Base-by-base conservation (phyloP, 73 alveolate species). In the Blepharisma stoltei region DNA sequence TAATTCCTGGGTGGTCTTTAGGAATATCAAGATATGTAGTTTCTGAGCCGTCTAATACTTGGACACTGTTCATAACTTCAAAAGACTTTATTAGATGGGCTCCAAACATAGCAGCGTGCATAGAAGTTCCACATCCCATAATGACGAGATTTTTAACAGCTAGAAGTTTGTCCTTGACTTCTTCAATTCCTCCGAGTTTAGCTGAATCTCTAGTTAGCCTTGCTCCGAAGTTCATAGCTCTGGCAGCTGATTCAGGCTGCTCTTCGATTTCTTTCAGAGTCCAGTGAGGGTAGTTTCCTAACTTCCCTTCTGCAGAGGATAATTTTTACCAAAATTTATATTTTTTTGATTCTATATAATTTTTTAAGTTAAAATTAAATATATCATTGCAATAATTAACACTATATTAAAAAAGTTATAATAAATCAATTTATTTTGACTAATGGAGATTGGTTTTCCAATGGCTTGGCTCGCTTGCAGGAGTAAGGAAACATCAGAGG, bases 131-230 rank as follows among this genome's bases (percentile, higher is more conserved):
- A 65, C 97, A 90, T 18, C 93, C 97, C 14, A 88, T 81, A 1
- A 90, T 73, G 23, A 89, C 68, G 67, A 85, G 52, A 23, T 85
- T 82, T 7, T 85, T 76, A 0, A 81, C 71, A 6, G 25, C 53
- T 43, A 8, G 6, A 9, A 85, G 70, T 49, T 71, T 54, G 18
- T 81, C 86, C 37, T 71, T 68, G 32, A 79, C 11, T 14, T 77
- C 54, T 55, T 90, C 97, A 6, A 90, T 77, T 6, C 97, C 97
- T 25, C 94, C 94, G 38, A 90, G 60, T 55, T 88, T 90, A n/a
- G 88, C 88, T 71, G 81, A 53, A 54, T 83, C 89, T 14, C 85
- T 68, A n/a, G 83, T 83, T 6, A 90, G 60, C 38, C 97, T 60
- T 27, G 95, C 95, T 44, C 97, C 97, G 54, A 80, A 89, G 54